Evolutionary conservation across 768 basidiomycete genomes (phyloP).

Genomic region (Nevesoporus exiguus): DNA sequence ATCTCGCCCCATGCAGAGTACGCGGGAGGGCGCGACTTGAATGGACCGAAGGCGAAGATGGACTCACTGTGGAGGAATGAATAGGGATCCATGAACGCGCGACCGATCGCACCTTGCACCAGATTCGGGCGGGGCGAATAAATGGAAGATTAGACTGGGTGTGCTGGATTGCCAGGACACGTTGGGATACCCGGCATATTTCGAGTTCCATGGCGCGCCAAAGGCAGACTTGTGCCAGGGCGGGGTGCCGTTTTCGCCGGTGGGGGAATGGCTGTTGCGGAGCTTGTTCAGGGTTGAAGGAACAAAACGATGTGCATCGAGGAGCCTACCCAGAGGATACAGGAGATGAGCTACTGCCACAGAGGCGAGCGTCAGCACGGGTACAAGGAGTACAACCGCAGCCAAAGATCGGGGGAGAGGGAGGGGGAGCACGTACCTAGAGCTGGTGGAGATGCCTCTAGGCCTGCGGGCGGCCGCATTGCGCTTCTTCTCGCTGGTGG

Average conservation of each 20-base stretch:
- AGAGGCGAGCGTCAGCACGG: slow-evolving; percentile 24
- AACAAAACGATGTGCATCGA: slow-evolving; percentile 23
- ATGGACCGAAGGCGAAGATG: slow-evolving; percentile 26
- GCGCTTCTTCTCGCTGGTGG: slow-evolving; percentile 82
- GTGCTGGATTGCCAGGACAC: slow-evolving; percentile 60
- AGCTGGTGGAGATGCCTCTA: slow-evolving; percentile 52
- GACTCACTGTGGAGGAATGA: slow-evolving; percentile 37
- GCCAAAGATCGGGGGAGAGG: slow-evolving; percentile 12
- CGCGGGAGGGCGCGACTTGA: slow-evolving; percentile 40
- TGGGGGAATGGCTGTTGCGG: slow-evolving; percentile 29
- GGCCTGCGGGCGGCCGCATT: slow-evolving; percentile 57
- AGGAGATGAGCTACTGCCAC: slow-evolving; percentile 25
- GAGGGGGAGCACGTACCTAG: slow-evolving; percentile 38
- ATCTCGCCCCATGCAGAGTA: slow-evolving; percentile 75
- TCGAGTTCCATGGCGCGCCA: slow-evolving; percentile 29
- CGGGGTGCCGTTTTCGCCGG: slow-evolving; percentile 21
- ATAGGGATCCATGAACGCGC: slow-evolving; percentile 14
- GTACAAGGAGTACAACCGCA: slow-evolving; percentile 25
- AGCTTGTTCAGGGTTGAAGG: slow-evolving; percentile 27
- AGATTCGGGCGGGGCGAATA: slow-evolving; percentile 73
- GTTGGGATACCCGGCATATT: slow-evolving; percentile 38
- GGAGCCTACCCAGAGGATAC: slow-evolving; percentile 40
- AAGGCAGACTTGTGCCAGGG: slow-evolving; percentile 30
- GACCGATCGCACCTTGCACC: slow-evolving; percentile 35
- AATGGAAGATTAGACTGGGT: slow-evolving; percentile 62